Evolutionary conservation across 2,329 filamentous ascomycete species (phyloP).

Genomic region (Ophiostoma sp.): DNA sequence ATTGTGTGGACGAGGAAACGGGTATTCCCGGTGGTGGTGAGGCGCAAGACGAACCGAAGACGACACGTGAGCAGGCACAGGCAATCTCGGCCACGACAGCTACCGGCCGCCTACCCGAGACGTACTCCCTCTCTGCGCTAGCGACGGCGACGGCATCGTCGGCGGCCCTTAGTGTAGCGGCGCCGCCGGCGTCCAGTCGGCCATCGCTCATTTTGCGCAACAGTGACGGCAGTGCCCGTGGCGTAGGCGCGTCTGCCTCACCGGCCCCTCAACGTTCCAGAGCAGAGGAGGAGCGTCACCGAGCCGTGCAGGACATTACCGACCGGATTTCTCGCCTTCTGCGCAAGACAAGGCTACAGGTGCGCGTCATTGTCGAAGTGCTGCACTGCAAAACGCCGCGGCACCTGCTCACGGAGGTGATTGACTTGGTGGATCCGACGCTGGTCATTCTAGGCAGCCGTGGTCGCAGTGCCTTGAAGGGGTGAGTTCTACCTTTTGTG

Average conservation of each 20-base stretch:
- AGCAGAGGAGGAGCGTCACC: slow-evolving; percentile 75
- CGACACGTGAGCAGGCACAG: slow-evolving; percentile 72
- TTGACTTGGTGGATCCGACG: slow-evolving; percentile 88
- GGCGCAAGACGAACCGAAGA: slow-evolving; percentile 63
- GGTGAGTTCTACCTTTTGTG: slow-evolving; percentile 57
- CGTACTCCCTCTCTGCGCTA: slow-evolving; percentile 24
- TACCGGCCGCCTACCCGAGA: slow-evolving; percentile 38
- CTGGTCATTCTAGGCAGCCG: slow-evolving; percentile 90
- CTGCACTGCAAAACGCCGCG: slow-evolving; percentile 98
- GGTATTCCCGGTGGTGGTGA: slow-evolving; percentile 51
- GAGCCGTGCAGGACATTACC: slow-evolving; percentile 80
- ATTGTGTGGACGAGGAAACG: slow-evolving; percentile 87
- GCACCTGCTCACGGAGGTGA: slow-evolving; percentile 95
- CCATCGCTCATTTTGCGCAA: slow-evolving; percentile 41
- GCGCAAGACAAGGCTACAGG: slow-evolving; percentile 87
- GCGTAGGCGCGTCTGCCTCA: slow-evolving; percentile 30
- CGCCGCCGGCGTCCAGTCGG: slow-evolving; percentile 37
- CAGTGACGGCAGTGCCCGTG: slow-evolving; percentile 37
- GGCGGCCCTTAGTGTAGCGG: slow-evolving; percentile 32
- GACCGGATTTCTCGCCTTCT: slow-evolving; percentile 81
- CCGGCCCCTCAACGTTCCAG: slow-evolving; percentile 53
- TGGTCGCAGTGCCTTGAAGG: slow-evolving; percentile 88
- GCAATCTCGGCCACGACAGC: slow-evolving; percentile 65
- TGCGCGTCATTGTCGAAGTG: slow-evolving; percentile 90
- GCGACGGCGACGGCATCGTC: slow-evolving; percentile 22